A percentile compares a stretch with the other conserved stretches of the same genome.
Evolutionary conservation across 495 filamentous ascomycete genomes (phyloP).

Genomic region (Chaetomium tenue): DNA sequence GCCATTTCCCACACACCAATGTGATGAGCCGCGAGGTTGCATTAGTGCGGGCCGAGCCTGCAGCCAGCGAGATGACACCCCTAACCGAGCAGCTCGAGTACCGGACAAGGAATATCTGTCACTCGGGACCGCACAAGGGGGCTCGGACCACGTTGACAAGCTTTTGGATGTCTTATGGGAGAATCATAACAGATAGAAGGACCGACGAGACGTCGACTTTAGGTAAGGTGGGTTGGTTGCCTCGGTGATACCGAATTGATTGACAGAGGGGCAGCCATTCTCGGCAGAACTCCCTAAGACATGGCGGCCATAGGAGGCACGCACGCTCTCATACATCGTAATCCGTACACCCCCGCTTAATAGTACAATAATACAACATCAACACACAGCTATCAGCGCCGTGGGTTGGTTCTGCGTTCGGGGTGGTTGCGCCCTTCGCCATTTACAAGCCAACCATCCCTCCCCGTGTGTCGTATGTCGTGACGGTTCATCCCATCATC

Average conservation of each 20-base stretch:
- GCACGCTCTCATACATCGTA: neutral
- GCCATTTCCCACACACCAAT: neutral
- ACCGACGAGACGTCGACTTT: neutral
- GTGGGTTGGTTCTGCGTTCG: neutral
- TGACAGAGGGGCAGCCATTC: neutral
- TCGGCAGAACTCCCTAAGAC: neutral
- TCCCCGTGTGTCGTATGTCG: neutral
- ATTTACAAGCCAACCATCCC: no score
- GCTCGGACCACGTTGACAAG: neutral
- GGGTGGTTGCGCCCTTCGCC: no score
- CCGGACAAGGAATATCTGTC: neutral
- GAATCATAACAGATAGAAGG: no score
- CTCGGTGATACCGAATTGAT: neutral
- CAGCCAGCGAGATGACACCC: conserved; percentile 30
- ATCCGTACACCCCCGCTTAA: conserved; percentile 3
- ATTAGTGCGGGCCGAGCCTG: conserved; percentile 30
- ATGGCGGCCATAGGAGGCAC: neutral
- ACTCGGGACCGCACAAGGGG: neutral
- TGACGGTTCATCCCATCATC: conserved; percentile 10
- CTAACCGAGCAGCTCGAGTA: neutral
- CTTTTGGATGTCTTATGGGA: no score
- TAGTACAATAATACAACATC: conserved; percentile 10
- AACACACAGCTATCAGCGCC: neutral
- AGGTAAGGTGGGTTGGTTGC: neutral
- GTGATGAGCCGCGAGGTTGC: conserved; percentile 28